Conservation (phyloP, 2,329 filamentous ascomycete genomes). For the Stemphylium lycopersici region DNA sequence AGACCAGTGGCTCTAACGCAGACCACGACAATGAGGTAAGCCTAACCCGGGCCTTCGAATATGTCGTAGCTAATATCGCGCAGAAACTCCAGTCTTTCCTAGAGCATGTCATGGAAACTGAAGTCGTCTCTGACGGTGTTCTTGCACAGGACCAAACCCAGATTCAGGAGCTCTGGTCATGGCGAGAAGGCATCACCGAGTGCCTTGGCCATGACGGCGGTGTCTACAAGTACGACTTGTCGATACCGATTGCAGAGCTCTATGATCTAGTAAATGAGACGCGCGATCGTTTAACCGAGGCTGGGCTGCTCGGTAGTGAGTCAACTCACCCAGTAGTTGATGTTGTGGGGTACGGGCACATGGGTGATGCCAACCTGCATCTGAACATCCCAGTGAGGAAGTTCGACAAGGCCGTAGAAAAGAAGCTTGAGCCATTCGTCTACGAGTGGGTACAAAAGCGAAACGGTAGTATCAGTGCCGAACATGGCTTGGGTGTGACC, state of each 20-base stretch:
- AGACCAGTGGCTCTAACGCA: constrained; percentile 92
- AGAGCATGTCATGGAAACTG: constrained; percentile 87
- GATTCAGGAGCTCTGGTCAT: constrained; percentile 81
- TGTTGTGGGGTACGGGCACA: constrained; percentile 96
- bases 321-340: constrained; percentile 79
- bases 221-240: constrained; percentile 98
- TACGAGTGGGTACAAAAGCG: constrained; percentile 95
- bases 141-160: constrained; percentile 94
- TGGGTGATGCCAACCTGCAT: constrained; percentile 96
- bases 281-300: constrained; percentile 71
- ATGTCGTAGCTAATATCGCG: constrained; percentile 10
- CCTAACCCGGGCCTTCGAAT: too few relatives aligned
- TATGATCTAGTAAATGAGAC: constrained; percentile 90
- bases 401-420: constrained; percentile 88
- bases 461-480: constrained; percentile 92
- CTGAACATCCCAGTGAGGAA: constrained; percentile 83
- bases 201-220: constrained; percentile 87
- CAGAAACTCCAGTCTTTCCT: constrained; percentile 87
- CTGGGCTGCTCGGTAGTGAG: constrained; percentile 75
- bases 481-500: constrained; percentile 90
- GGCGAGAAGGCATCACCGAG: constrained; percentile 93
- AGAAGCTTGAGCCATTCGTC: constrained; percentile 88
- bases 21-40: constrained; percentile 80
- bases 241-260: constrained; percentile 85
- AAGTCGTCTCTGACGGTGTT: constrained; percentile 87